A percentile compares a stretch with the other conserved stretches of the same genome.
Conservation (phyloP, 129 eudicot genomes). For the Flaveria sonorensis region DNA sequence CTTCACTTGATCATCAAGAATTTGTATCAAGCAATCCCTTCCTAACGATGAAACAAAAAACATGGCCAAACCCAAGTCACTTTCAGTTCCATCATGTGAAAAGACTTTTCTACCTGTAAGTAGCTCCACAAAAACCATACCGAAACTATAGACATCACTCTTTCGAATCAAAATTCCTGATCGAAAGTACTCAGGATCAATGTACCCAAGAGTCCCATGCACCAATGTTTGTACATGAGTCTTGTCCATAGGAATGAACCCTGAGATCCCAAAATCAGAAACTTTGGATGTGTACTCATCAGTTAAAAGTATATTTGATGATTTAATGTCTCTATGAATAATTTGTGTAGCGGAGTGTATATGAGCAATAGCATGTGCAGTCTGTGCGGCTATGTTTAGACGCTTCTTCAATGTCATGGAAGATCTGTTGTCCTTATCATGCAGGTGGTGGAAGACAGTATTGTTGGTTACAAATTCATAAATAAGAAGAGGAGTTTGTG, state of each 20-base stretch:
- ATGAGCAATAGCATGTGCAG: constrained; percentile 31
- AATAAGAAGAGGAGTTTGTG: constrained; percentile 31
- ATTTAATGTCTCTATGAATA: constrained; percentile 34
- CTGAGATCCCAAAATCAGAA: constrained; percentile 38
- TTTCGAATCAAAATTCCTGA: constrained; percentile 34
- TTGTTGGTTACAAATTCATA: constrained; percentile 37
- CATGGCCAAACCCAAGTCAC: constrained; percentile 26
- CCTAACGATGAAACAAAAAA: constrained; percentile 24
- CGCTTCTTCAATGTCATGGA: constrained; percentile 23
- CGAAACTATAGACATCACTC: constrained; percentile 41
- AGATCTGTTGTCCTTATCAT: background rate
- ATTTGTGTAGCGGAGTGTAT: constrained; percentile 37
- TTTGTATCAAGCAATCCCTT: constrained; percentile 21
- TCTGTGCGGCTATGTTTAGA: constrained; percentile 23
- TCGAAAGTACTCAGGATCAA: constrained; percentile 37
- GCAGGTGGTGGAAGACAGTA: constrained; percentile 35
- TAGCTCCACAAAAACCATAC: constrained; percentile 38
- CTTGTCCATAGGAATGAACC: constrained; percentile 31
- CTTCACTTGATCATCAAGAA: constrained; percentile 33
- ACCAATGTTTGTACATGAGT: constrained; percentile 37
- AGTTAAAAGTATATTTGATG: constrained; percentile 36
- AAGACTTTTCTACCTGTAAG: constrained; percentile 36
- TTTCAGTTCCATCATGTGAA: constrained; percentile 33
- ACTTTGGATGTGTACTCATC: constrained; percentile 37
- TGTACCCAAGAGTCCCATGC: constrained; percentile 38